phyloP scores from a whole-genome alignment of 2,329 filamentous ascomycete genomes.

The Penicillium decumbens region DNA sequence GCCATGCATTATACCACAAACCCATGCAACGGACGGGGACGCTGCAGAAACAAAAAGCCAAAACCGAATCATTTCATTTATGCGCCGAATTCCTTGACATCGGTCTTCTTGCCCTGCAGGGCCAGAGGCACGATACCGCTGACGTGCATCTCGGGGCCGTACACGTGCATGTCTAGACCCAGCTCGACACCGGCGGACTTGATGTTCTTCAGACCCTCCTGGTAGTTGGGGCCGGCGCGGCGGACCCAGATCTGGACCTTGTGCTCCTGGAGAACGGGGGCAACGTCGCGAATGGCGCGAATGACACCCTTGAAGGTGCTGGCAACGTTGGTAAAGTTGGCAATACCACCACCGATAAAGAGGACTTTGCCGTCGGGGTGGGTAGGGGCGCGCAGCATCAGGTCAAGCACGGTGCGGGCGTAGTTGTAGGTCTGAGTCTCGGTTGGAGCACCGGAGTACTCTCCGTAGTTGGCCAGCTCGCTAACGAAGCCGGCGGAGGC shows the following conservation, averaged over 20 bases:
- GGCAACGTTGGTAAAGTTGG: slow-evolving; percentile 99
- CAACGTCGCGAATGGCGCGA: slow-evolving; percentile 85
- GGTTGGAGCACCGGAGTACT: slow-evolving; percentile 97
- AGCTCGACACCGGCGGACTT: slow-evolving; percentile 93
- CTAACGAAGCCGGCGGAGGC: slow-evolving; percentile 91
- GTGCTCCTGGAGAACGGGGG: slow-evolving; percentile 83
- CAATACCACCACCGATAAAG: slow-evolving; percentile 99
- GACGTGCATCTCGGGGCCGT: slow-evolving; percentile 78
- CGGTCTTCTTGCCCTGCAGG: slow-evolving; percentile 60
- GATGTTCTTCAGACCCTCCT: slow-evolving; percentile 99
- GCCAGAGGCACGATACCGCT: slow-evolving; percentile 94
- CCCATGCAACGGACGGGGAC: slow-evolving; percentile 26
- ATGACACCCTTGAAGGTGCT: slow-evolving; percentile 99
- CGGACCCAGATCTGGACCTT: slow-evolving; percentile 97
- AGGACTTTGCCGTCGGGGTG: slow-evolving; percentile 92
- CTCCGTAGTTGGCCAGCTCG: slow-evolving; percentile 98
- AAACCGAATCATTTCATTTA: slow-evolving; percentile 27
- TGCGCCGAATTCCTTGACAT: slow-evolving; percentile 57
- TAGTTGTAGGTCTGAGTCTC: slow-evolving; percentile 99
- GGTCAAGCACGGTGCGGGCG: slow-evolving; percentile 89
- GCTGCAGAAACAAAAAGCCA: slow-evolving; percentile 24
- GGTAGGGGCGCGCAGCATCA: slow-evolving; percentile 88
- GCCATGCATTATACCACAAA: slow-evolving; percentile 39
- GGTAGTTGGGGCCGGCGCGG: slow-evolving; percentile 92
- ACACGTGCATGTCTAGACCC: slow-evolving; percentile 90